Evolutionary conservation across 441 rosid genomes (phyloP).

Genomic region (Syzygium syzygioides): DNA sequence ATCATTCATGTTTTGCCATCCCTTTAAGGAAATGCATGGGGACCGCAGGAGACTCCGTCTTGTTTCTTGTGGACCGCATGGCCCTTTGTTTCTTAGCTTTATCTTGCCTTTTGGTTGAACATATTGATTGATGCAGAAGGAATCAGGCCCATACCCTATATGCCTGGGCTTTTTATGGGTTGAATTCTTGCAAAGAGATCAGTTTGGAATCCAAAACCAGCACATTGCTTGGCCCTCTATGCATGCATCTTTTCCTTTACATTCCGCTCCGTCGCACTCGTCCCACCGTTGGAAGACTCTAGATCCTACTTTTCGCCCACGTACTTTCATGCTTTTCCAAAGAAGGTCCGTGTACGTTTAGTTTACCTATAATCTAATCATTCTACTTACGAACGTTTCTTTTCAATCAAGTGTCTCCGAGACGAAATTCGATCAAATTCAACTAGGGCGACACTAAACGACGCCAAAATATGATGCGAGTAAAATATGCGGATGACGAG

Average conservation of each 20-base stretch:
- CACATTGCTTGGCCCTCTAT: neutral
- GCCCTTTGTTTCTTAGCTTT: neutral
- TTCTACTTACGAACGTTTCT: neutral
- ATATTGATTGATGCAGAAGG: neutral
- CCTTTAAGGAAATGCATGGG: neutral
- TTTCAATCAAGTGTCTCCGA: neutral
- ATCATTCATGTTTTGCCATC: neutral
- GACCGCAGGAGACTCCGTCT: neutral
- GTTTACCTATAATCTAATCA: neutral
- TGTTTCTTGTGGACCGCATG: neutral
- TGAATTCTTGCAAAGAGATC: neutral
- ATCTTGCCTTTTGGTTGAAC: neutral
- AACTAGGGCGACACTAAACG: accelerated
- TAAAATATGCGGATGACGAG: neutral
- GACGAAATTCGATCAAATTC: neutral
- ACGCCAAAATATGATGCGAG: neutral
- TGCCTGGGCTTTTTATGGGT: neutral
- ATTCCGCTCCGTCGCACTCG: neutral
- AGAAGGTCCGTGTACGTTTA: neutral
- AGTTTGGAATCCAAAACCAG: neutral
- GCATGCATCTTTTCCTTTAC: neutral
- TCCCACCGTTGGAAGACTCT: neutral
- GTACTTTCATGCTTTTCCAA: neutral
- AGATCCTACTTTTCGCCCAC: neutral
- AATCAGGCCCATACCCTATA: neutral